A percentile compares a stretch with the other conserved stretches of the same genome.
These are phyloP conservation scores for Betula pendula DNA, from an alignment of 306 rosid genomes.

Conservation along the genomic window DNA sequence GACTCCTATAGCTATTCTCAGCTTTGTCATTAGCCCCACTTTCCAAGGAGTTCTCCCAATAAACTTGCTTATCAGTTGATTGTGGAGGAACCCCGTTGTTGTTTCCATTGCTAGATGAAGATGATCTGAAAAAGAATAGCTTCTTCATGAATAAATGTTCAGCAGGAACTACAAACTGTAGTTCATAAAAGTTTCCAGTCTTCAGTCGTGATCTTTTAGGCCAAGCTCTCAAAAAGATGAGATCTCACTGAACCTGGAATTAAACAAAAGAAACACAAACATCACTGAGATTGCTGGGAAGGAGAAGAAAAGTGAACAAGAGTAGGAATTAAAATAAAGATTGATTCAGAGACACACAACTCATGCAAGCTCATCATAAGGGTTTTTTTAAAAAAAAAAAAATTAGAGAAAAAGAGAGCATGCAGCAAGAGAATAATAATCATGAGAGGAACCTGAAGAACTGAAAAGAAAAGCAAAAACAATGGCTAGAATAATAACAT, in stretches of 20 bases:
- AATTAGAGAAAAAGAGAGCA: not conserved
- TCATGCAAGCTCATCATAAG: not conserved
- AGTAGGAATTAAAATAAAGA: not conserved
- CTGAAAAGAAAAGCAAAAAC: not conserved
- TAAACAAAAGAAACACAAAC: conserved; percentile 12
- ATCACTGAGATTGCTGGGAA: conserved; percentile 11
- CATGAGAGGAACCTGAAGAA: not conserved
- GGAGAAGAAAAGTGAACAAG: not conserved
- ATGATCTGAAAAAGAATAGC: conserved; percentile 78
- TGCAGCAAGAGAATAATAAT: not conserved
- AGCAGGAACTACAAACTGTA: conserved; percentile 24
- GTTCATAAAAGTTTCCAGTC: conserved; percentile 36
- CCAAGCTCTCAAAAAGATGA: conserved; percentile 31
- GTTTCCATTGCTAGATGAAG: conserved; percentile 60
- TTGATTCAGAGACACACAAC: not conserved
- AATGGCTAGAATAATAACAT: not conserved
- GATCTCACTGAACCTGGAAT: conserved; percentile 33
- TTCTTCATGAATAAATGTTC: conserved; percentile 66
- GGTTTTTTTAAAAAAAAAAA: not conserved
- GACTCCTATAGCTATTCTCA: conserved; percentile 46
- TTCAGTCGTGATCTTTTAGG: conserved; percentile 16
- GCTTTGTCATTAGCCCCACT: conserved; percentile 36
- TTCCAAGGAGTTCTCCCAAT: conserved; percentile 58
- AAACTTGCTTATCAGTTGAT: conserved; percentile 43
- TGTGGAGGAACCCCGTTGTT: conserved; percentile 45